Conservation (phyloP, 768 basidiomycete species). For the Megacollybia marginata region DNA sequence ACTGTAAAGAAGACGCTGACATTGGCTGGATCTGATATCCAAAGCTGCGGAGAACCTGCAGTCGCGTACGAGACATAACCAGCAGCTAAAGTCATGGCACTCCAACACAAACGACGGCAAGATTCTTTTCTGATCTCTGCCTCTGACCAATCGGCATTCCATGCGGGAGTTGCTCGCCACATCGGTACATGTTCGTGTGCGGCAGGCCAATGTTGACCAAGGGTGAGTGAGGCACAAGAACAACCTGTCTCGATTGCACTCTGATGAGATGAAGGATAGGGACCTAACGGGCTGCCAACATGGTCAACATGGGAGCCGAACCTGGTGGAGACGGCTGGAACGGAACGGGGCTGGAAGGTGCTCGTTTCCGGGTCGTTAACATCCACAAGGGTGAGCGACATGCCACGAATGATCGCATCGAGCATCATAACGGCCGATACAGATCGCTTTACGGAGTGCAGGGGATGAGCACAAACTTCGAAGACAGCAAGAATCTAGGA, state of each 20-base stretch:
- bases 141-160: constrained; percentile 51
- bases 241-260: constrained; percentile 26
- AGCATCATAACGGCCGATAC: constrained; percentile 52
- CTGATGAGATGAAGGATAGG: background rate
- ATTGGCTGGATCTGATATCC: constrained; percentile 58
- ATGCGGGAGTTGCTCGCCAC: constrained; percentile 61
- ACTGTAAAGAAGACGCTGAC: constrained; percentile 28
- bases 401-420: constrained; percentile 59
- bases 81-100: constrained; percentile 53
- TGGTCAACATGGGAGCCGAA: background rate
- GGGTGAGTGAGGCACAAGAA: constrained; percentile 41
- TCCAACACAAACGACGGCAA: constrained; percentile 70
- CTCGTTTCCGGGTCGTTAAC: constrained; percentile 44
- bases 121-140: constrained; percentile 65
- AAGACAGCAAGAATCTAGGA: constrained; percentile 52
- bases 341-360: constrained; percentile 39
- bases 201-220: constrained; percentile 44
- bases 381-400: constrained; percentile 56
- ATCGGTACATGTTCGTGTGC: constrained; percentile 46
- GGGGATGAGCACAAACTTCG: constrained; percentile 64
- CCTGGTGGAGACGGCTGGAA: constrained; percentile 34
- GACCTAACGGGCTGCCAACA: background rate
- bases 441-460: constrained; percentile 45
- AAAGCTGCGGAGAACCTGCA: constrained; percentile 42
- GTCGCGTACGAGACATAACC: constrained; percentile 56